A percentile compares a stretch with the other conserved stretches of the same genome.
Conservation (phyloP, 129 eudicot species). For the Rutidosis leptorrhynchoides region DNA sequence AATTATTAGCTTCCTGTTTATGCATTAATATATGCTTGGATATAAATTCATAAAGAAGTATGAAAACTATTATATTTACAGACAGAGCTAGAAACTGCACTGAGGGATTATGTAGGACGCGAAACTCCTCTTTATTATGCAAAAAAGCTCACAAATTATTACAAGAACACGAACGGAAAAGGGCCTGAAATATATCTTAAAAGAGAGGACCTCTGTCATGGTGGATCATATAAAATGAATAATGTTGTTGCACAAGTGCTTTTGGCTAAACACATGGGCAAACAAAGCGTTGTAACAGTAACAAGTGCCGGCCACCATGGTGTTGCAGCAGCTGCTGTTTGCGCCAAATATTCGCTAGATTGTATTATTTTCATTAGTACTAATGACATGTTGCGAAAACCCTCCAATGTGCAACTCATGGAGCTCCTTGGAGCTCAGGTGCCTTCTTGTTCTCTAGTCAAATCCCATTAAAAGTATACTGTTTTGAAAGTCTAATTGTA, state of each 20-base stretch:
- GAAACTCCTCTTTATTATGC: conserved; percentile 67
- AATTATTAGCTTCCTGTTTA: background rate
- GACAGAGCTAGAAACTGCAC: conserved; percentile 45
- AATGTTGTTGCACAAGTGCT: conserved; percentile 60
- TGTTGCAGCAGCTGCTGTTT: conserved; percentile 55
- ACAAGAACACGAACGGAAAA: conserved; percentile 48
- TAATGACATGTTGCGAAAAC: conserved; percentile 40
- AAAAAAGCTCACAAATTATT: conserved; percentile 46
- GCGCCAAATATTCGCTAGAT: conserved; percentile 53
- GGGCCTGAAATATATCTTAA: conserved; percentile 72
- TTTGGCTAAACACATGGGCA: conserved; percentile 62
- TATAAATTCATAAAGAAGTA: background rate
- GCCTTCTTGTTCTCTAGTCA: background rate
- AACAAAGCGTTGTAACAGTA: conserved; percentile 44
- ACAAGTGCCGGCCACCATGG: conserved; percentile 65
- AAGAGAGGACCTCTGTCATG: conserved; percentile 68
- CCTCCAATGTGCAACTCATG: conserved; percentile 46
- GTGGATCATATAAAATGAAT: conserved; percentile 73
- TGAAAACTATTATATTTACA: conserved; percentile 12
- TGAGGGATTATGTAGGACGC: conserved; percentile 64
- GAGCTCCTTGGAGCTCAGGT: conserved; percentile 62
- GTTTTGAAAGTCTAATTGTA: too few relatives aligned
- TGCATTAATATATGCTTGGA: background rate
- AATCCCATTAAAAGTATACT: too few relatives aligned
- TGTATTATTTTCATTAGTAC: conserved; percentile 50